These are phyloP conservation scores for Arabis hirsuta DNA, from an alignment of 345 rosid genomes.

Conservation along the genomic window DNA sequence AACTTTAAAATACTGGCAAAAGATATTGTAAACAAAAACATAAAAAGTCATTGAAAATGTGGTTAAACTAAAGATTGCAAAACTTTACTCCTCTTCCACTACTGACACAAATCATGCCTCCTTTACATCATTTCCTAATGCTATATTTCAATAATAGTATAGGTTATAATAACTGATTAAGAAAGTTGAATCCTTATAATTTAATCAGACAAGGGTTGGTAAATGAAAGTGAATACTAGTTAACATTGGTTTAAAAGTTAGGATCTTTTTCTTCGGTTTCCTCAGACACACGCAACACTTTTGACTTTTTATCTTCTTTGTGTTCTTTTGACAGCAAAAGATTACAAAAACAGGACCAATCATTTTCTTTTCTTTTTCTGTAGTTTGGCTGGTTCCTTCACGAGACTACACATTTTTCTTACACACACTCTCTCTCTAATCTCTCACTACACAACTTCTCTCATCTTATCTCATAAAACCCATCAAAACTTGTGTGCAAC, in stretches of 20 bases:
- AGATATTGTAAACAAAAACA: neutral
- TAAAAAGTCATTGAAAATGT: neutral
- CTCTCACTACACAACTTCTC: conserved; percentile 38
- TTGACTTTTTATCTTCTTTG: conserved; percentile 36
- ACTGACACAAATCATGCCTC: conserved; percentile 14
- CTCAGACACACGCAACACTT: conserved; percentile 44
- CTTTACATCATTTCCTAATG: neutral
- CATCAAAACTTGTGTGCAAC: conserved; percentile 23
- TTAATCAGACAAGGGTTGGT: conserved; percentile 9
- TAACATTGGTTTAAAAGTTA: neutral
- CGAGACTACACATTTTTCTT: conserved; percentile 42
- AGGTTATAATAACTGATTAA: neutral
- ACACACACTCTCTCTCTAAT: conserved; percentile 7
- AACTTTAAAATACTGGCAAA: neutral
- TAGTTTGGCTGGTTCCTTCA: conserved; percentile 50
- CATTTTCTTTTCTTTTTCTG: conserved; percentile 35
- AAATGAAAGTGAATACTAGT: conserved; percentile 4
- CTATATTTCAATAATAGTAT: neutral
- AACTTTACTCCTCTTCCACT: conserved; percentile 32
- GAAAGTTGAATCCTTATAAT: neutral
- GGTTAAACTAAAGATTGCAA: neutral
- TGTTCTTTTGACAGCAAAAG: conserved; percentile 41
- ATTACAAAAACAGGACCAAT: conserved; percentile 45
- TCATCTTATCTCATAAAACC: conserved; percentile 38
- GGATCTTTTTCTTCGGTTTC: conserved; percentile 29